Evolutionary conservation across 169 alveolate species (phyloP).

Genomic region (Plasmodium vinckei): DNA sequence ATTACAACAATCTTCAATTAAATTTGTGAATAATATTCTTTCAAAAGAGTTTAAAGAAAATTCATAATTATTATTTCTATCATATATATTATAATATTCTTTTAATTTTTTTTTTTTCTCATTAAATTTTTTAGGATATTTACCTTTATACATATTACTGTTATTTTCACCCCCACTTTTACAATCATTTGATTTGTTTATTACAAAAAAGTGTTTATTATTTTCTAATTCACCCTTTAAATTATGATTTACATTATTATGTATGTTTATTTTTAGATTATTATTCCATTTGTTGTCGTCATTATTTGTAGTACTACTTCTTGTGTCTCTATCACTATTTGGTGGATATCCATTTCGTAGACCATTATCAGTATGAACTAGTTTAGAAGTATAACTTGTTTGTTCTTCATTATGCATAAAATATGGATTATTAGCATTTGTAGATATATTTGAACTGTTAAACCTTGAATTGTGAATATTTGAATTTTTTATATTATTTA

Average conservation of each 20-base stretch:
- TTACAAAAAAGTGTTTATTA: not conserved
- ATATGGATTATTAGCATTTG: not conserved
- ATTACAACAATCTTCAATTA: conserved; percentile 71
- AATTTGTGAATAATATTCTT: conserved; percentile 46
- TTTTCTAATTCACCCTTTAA: not conserved
- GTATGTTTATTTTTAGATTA: too few relatives aligned
- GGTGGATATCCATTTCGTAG: not conserved
- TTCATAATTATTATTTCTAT: conserved; percentile 25
- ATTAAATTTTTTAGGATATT: conserved; percentile 13
- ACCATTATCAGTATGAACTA: too few relatives aligned
- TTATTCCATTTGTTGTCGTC: not conserved
- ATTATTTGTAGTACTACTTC: not conserved
- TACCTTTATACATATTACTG: conserved; percentile 13
- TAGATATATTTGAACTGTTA: conserved; percentile 52
- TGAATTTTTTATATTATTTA: not conserved
- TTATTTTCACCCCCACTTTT: not conserved
- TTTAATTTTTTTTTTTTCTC: conserved; percentile 37
- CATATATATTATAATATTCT: conserved; percentile 39
- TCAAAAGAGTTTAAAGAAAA: conserved; percentile 33
- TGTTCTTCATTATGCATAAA: not conserved
- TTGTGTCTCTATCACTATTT: not conserved
- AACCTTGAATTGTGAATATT: conserved; percentile 8
- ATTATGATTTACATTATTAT: too few relatives aligned
- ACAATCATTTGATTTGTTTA: not conserved
- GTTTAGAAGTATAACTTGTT: not conserved